phyloP scores from a whole-genome alignment of 768 basidiomycete species.

The Rhodotorula babjevae region DNA sequence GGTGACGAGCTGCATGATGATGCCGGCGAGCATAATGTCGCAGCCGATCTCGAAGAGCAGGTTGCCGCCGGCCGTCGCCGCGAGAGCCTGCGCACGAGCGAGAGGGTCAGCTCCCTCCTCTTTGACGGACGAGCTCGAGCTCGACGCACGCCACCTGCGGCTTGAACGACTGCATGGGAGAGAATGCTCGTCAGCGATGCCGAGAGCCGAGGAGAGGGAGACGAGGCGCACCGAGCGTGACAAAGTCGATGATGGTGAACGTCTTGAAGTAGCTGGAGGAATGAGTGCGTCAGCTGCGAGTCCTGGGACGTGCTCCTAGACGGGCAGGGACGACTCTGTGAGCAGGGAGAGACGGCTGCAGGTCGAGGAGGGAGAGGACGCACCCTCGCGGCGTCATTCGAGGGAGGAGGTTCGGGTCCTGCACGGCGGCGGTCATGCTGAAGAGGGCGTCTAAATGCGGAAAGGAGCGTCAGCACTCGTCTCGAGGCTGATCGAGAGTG shows the following conservation, averaged over 20 bases:
- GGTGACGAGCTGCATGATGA: constrained; percentile 11
- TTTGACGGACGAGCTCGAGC: too few relatives aligned
- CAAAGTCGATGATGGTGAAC: not conserved
- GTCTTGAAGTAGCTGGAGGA: not conserved
- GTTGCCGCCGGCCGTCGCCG: not conserved
- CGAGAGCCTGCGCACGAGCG: not conserved
- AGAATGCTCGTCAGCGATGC: too few relatives aligned
- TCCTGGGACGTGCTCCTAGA: too few relatives aligned
- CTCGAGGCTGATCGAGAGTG: too few relatives aligned
- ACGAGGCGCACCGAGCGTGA: not conserved
- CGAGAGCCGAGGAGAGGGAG: too few relatives aligned
- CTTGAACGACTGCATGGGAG: constrained; percentile 5
- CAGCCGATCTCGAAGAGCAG: constrained; percentile 3
- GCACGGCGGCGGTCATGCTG: not conserved
- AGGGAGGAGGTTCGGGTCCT: not conserved
- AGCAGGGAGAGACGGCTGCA: too few relatives aligned
- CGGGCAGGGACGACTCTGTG: too few relatives aligned
- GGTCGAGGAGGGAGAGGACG: not conserved
- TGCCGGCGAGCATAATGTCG: constrained; percentile 22
- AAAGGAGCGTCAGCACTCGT: too few relatives aligned
- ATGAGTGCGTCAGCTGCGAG: not conserved
- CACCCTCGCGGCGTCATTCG: not conserved
- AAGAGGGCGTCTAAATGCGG: constrained; percentile 13
- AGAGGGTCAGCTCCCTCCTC: too few relatives aligned
- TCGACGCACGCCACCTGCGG: constrained; percentile 2